These are phyloP conservation scores for Bimuria novae-zelandiae DNA, from an alignment of 2,329 filamentous ascomycete species.

Conservation along the genomic window DNA sequence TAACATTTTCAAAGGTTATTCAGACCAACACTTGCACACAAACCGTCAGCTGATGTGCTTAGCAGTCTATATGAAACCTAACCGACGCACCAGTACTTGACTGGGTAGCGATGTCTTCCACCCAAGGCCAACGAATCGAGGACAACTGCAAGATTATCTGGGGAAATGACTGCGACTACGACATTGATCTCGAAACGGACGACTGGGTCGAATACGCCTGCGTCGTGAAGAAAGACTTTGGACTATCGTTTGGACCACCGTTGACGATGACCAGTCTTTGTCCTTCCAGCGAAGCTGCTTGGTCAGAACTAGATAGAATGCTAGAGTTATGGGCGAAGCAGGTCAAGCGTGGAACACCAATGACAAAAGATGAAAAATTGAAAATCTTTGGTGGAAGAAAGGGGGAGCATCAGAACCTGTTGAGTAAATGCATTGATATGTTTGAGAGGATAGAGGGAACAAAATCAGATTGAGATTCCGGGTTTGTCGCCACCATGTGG, in stretches of 20 bases:
- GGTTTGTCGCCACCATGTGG: not conserved
- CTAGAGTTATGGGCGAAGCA: constrained; percentile 15
- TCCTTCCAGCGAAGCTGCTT: constrained; percentile 13
- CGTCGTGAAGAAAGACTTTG: constrained; percentile 7
- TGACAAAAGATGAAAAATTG: constrained; percentile 41
- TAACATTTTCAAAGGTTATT: not conserved
- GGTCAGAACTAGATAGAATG: constrained; percentile 21
- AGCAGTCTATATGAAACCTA: not conserved
- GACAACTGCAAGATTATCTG: constrained; percentile 22
- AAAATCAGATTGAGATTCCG: not conserved
- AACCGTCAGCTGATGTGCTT: not conserved
- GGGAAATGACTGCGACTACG: constrained; percentile 17
- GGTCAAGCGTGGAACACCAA: constrained; percentile 14
- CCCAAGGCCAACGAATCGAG: not conserved
- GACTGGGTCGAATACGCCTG: constrained; percentile 12
- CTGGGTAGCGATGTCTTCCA: not conserved
- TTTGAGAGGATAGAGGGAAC: constrained; percentile 1
- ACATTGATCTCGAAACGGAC: constrained; percentile 21
- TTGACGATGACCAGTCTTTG: constrained; percentile 18
- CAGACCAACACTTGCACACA: not conserved
- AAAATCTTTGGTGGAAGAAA: constrained; percentile 12
- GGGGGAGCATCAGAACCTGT: constrained; percentile 1
- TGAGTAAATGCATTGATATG: constrained; percentile 6
- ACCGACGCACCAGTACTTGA: not conserved
- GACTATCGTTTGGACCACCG: constrained; percentile 14